phyloP scores from a whole-genome alignment of 495 filamentous ascomycete species.

The Rhypophila decipiens region DNA sequence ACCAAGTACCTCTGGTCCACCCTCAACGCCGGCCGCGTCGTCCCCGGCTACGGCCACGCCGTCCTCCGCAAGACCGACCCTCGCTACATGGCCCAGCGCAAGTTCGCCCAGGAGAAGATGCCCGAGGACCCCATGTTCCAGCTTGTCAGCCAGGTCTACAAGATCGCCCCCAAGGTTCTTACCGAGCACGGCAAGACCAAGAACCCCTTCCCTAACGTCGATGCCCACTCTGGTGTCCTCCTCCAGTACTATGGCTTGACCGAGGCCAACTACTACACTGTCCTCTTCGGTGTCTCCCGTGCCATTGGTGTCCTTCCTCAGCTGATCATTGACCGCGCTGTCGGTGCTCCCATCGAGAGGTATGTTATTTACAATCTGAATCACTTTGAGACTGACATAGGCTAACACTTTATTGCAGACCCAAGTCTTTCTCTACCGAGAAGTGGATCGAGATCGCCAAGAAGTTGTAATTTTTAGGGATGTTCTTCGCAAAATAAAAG shows the following conservation, averaged over 20 bases:
- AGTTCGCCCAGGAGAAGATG: conserved; percentile 83
- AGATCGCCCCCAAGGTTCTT: conserved; percentile 95
- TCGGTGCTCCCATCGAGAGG: conserved; percentile 76
- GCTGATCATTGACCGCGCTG: conserved; percentile 97
- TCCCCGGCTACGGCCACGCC: conserved; percentile 96
- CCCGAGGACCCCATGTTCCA: conserved; percentile 98
- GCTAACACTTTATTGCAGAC: conserved; percentile 37
- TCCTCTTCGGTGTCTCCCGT: conserved; percentile 96
- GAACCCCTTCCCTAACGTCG: conserved; percentile 54
- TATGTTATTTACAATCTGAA: conserved; percentile 9
- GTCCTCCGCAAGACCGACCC: conserved; percentile 99
- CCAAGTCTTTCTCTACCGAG: conserved; percentile 96
- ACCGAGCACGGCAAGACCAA: conserved; percentile 99
- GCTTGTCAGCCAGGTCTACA: conserved; percentile 98
- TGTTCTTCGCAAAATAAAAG: conserved; percentile 4
- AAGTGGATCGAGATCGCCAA: conserved; percentile 88
- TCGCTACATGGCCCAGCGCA: conserved; percentile 94
- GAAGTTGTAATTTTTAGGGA: conserved; percentile 61
- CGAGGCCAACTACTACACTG: conserved; percentile 99
- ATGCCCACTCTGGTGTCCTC: conserved; percentile 88
- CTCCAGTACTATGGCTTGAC: conserved; percentile 99
- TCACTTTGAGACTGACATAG: not conserved
- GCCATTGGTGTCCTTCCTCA: conserved; percentile 97
- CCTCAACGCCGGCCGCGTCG: conserved; percentile 89
- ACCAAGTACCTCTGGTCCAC: conserved; percentile 97